Base-by-base conservation (phyloP, 1,284 basidiomycete species). In the Puccinia horiana region DNA sequence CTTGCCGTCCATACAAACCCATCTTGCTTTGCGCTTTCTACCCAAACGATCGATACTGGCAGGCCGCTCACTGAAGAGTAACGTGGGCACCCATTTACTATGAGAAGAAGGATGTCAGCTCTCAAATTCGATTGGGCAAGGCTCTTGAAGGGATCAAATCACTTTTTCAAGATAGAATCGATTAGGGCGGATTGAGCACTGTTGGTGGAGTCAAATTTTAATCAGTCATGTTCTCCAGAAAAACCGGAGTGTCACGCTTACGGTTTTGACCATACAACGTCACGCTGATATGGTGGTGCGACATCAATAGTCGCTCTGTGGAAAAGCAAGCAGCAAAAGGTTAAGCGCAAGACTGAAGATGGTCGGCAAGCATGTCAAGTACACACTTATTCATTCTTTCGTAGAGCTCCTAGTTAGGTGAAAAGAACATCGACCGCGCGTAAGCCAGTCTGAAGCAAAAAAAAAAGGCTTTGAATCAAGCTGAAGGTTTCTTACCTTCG, bases 151-250 rank as follows among this genome's bases (percentile, higher is more conserved):
- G 18, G 18, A 20, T 63, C 8, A 40, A 54, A 12, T 56, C 5
- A 82, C 81, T 82, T 82, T 70, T 82, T 82, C 16, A 82, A 76
- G 26, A 82, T 82, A 4, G 81, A 82, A 61, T 82, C 81, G 42
- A 82, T 76, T 2, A 82, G 54, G 11, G 81, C 47, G 0, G 81
- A 82, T 61, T 82, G 81, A 32, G 81, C 35, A 37, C 81, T 82
- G 44, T 40, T 35, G 74, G 23, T 0, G 52, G 2, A 75, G 61
- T 16, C 4, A 29, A 2, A 35, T n/a, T n/a, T n/a, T 16, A 40
- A 23, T 40, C 16, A 42, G 56, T 26, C 54, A 29, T 65, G 65
- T 32, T 44, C 40, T 23, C 44, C 29, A 4, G 14, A 76, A 35
- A 63, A 54, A 63, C 2, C 42, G n/a, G 35, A 6, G 40, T 0